Conservation (phyloP, 352 stramenopile genomes). For the Thraustochytrium striatum region DNA sequence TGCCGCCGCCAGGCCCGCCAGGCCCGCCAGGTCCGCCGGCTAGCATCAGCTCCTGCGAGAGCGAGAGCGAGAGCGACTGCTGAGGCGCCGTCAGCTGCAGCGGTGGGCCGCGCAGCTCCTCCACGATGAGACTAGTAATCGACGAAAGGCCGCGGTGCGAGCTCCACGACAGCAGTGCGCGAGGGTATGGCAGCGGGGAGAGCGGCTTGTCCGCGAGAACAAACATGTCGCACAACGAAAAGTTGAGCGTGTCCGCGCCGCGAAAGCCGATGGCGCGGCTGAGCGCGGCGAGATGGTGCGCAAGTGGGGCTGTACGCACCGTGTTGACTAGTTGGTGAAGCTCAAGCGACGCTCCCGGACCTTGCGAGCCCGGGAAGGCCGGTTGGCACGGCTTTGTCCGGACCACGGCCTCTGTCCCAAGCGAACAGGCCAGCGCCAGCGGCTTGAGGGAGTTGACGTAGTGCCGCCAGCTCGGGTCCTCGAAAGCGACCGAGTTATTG, state of each 20-base stretch:
- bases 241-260: not conserved
- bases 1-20: too few species aligned
- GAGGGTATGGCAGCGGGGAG: not conserved
- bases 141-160: not conserved
- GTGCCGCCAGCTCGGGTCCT: slow-evolving; percentile 19
- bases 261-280: slow-evolving; percentile 21
- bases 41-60: not conserved
- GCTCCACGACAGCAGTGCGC: not conserved
- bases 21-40: too few species aligned
- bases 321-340: not conserved
- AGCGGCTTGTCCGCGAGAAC: not conserved
- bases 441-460: slow-evolving; percentile 44
- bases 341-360: not conserved
- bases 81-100: not conserved
- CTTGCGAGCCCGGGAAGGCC: not conserved
- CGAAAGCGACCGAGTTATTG: slow-evolving; percentile 21
- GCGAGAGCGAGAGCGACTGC: not conserved
- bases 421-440: slow-evolving; percentile 17
- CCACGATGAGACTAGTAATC: slow-evolving; percentile 29
- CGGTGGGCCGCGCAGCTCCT: not conserved
- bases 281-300: not conserved
- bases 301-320: too few species aligned
- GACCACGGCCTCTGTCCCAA: not conserved
- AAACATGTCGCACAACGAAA: not conserved
- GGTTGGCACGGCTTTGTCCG: not conserved